These are phyloP conservation scores for Curvularia verruculosa DNA, from an alignment of 2,329 filamentous ascomycete species.

Conservation along the genomic window DNA sequence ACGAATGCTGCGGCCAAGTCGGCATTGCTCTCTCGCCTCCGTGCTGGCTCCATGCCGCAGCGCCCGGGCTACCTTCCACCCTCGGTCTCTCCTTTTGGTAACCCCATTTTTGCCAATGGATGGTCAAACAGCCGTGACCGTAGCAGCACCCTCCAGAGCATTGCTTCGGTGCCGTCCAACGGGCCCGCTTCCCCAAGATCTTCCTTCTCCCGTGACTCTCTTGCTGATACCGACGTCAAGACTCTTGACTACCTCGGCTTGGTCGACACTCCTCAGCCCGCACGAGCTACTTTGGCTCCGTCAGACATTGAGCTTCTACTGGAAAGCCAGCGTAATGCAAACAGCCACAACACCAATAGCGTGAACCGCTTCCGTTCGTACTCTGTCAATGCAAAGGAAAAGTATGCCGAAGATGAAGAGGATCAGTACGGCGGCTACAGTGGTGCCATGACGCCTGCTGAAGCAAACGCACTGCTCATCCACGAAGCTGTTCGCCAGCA, in stretches of 20 bases:
- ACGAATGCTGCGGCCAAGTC: slow-evolving; percentile 64
- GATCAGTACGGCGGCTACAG: slow-evolving; percentile 70
- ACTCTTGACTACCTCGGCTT: slow-evolving; percentile 95
- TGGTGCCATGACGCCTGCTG: slow-evolving; percentile 65
- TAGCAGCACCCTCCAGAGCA: slow-evolving; percentile 86
- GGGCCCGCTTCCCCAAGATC: slow-evolving; percentile 86
- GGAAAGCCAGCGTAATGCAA: slow-evolving; percentile 64
- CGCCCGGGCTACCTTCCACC: slow-evolving; percentile 70
- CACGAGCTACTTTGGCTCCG: slow-evolving; percentile 71
- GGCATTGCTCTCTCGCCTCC: slow-evolving; percentile 79
- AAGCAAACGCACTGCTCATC: slow-evolving; percentile 65
- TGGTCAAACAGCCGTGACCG: slow-evolving; percentile 84
- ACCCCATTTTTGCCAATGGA: slow-evolving; percentile 83
- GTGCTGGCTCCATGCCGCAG: slow-evolving; percentile 94
- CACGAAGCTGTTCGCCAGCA: slow-evolving; percentile 83
- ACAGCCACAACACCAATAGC: slow-evolving; percentile 64
- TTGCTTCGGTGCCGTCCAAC: slow-evolving; percentile 85
- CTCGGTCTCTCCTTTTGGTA: slow-evolving; percentile 74
- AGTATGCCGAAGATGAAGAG: slow-evolving; percentile 89
- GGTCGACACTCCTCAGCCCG: slow-evolving; percentile 87
- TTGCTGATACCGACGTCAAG: slow-evolving; percentile 85
- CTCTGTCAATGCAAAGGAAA: slow-evolving; percentile 98
- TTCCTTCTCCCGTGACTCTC: slow-evolving; percentile 82
- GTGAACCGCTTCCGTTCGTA: slow-evolving; percentile 93
- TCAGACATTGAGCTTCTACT: slow-evolving; percentile 60